Evolutionary conservation across 1,284 basidiomycete species (phyloP).

Genomic region (Naganishia liquefaciens): DNA sequence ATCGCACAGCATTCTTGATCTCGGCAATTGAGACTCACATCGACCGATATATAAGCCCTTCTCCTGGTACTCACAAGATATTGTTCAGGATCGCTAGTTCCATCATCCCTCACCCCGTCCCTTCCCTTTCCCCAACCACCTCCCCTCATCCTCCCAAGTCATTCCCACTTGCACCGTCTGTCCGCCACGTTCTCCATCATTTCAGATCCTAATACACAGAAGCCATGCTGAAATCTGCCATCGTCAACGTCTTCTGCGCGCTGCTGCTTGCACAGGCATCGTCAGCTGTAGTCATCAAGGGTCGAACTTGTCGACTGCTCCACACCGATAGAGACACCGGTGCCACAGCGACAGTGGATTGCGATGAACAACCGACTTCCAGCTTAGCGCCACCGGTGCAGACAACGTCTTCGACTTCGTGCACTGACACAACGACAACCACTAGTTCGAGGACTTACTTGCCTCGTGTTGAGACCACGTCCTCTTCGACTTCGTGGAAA

Average conservation of each 20-base stretch:
- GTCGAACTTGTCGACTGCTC: not conserved
- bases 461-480: too few relatives aligned
- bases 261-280: not conserved
- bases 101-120: not conserved
- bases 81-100: not conserved
- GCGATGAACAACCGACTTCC: not conserved
- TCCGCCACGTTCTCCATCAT: not conserved
- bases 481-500: too few relatives aligned
- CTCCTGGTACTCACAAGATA: too few relatives aligned
- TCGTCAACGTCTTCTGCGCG: not conserved
- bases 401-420: not conserved
- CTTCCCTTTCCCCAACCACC: not conserved
- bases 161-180: not conserved
- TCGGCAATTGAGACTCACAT: too few relatives aligned
- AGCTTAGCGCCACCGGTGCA: not conserved
- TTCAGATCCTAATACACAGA: too few relatives aligned
- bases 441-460: too few relatives aligned
- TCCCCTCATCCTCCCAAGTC: not conserved
- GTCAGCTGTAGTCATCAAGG: not conserved
- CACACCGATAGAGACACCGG: not conserved
- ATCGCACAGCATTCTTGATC: too few relatives aligned
- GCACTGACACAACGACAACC: too few relatives aligned
- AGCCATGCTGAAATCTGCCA: constrained; percentile 3
- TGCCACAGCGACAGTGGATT: not conserved
- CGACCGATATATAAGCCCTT: too few relatives aligned